Percentiles rank a stretch among this genome's conserved stretches.
Conservation (phyloP, 1,284 basidiomycete genomes). For the Sanguinoderma infundibulare region DNA sequence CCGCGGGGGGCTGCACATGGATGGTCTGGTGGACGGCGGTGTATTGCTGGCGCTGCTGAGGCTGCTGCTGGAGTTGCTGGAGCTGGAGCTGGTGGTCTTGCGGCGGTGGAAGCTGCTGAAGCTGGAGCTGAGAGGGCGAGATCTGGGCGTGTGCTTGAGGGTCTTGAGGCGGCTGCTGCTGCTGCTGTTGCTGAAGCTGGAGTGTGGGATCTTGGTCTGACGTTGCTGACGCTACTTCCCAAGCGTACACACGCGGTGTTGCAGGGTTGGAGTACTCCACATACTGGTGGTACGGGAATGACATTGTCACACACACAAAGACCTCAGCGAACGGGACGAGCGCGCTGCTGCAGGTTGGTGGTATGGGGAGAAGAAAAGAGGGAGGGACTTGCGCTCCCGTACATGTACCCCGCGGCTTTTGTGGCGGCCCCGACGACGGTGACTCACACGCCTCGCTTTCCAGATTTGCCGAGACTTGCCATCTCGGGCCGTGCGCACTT, state of each 20-base stretch:
- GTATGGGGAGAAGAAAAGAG: constrained; percentile 10
- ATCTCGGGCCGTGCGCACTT: constrained; percentile 11
- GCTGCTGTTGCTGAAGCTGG: constrained; percentile 20
- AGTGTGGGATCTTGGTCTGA: constrained; percentile 25
- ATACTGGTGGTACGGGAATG: constrained; percentile 28
- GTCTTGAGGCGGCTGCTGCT: constrained; percentile 14
- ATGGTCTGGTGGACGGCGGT: constrained; percentile 26
- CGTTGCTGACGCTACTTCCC: constrained; percentile 24
- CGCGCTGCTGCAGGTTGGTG: constrained; percentile 16
- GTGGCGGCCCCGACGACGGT: constrained; percentile 23
- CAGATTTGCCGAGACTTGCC: background rate
- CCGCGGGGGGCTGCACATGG: constrained; percentile 29
- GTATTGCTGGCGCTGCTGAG: constrained; percentile 21
- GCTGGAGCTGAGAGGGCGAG: constrained; percentile 19
- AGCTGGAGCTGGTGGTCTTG: constrained; percentile 16
- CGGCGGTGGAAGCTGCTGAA: constrained; percentile 17
- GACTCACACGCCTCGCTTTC: constrained; percentile 5
- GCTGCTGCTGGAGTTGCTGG: constrained; percentile 12
- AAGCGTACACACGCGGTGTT: constrained; percentile 30
- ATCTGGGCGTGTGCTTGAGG: constrained; percentile 9
- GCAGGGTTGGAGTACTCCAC: constrained; percentile 29
- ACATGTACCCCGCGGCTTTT: constrained; percentile 15
- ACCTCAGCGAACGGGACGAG: constrained; percentile 5
- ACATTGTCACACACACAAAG: constrained; percentile 26
- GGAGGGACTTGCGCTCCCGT: background rate